Conservation (phyloP, 176 grass and related monocot genomes). For the Stipa capillata region DNA sequence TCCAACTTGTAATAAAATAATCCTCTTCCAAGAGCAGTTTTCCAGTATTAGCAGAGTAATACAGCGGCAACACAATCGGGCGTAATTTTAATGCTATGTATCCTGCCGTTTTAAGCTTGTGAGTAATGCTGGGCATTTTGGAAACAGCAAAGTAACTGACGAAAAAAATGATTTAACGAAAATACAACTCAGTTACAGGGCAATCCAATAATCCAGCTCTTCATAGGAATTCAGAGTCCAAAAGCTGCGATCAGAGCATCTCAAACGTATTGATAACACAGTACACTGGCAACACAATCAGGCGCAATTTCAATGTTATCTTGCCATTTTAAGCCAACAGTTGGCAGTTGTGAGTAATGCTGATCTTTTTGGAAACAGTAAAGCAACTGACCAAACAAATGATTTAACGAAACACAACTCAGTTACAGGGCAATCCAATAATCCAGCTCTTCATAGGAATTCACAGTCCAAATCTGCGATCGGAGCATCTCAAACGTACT, state of each 20-base stretch:
- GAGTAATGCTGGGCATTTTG: not conserved
- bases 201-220: slow-evolving; percentile 10
- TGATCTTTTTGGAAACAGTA: not conserved
- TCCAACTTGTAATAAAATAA: too few species aligned
- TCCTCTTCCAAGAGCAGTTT: too few species aligned
- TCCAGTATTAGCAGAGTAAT: too few species aligned
- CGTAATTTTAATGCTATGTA: too few species aligned
- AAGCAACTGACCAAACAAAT: not conserved
- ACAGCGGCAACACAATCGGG: too few species aligned
- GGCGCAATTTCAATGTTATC: not conserved
- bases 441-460: not conserved
- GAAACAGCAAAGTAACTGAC: not conserved
- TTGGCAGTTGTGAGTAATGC: not conserved
- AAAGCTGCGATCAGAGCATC: not conserved
- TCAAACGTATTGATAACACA: not conserved
- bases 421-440: not conserved
- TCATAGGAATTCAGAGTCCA: not conserved
- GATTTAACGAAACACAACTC: slow-evolving; percentile 10
- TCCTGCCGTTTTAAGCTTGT: not conserved
- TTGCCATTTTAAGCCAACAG: not conserved
- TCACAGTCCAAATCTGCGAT: not conserved
- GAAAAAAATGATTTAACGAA: not conserved
- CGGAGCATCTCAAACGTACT: not conserved
- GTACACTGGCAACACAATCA: too few species aligned
- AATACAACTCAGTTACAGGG: not conserved